phyloP scores from a whole-genome alignment of 345 rosid genomes.

The Populus pruinosa region DNA sequence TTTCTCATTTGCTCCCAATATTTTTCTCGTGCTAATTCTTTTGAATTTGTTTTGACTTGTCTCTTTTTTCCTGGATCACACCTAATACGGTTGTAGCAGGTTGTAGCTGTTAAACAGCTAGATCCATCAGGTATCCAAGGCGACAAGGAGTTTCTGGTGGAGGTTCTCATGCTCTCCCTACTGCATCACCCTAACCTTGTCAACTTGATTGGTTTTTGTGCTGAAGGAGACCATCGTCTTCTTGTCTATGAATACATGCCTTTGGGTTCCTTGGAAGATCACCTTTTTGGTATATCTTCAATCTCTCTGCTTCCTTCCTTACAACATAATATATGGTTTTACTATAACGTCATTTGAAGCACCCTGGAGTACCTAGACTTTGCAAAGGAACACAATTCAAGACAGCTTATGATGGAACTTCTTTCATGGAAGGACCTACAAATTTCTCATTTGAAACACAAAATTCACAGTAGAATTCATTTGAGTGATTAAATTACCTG shows the following conservation, averaged over 20 bases:
- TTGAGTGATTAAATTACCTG: neutral
- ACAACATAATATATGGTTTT: neutral
- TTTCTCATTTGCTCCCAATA: neutral
- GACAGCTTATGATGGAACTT: neutral
- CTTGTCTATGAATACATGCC: conserved; percentile 73
- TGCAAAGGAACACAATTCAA: neutral
- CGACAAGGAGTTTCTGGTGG: conserved; percentile 76
- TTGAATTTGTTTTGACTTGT: neutral
- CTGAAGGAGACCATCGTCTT: conserved; percentile 71
- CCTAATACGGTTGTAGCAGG: conserved; percentile 26
- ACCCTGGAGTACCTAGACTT: neutral
- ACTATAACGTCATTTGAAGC: neutral
- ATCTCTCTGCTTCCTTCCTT: neutral
- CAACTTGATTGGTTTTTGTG: conserved; percentile 64
- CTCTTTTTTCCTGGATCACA: neutral
- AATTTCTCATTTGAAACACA: neutral
- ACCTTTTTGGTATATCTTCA: conserved; percentile 42
- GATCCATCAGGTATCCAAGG: conserved; percentile 66
- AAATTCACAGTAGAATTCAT: neutral
- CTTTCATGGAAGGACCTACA: neutral
- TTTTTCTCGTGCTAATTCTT: neutral
- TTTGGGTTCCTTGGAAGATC: conserved; percentile 70
- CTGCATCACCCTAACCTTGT: conserved; percentile 69
- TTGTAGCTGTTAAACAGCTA: conserved; percentile 68
- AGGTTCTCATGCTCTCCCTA: conserved; percentile 81